These are phyloP conservation scores for Epicoccum sorghinum DNA, from an alignment of 2,329 filamentous ascomycete species.

Conservation along the genomic window DNA sequence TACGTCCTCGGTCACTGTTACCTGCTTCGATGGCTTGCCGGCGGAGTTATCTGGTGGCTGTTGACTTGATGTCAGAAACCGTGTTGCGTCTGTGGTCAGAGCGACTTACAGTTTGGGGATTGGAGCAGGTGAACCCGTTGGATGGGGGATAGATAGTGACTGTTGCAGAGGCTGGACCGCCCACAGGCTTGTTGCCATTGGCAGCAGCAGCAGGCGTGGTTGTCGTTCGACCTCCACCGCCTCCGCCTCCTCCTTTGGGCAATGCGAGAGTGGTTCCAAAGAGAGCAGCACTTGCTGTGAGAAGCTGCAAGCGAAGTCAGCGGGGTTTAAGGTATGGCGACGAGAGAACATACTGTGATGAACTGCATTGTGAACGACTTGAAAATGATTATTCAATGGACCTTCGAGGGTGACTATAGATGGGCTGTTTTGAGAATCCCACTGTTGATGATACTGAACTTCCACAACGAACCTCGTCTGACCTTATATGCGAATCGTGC, in stretches of 20 bases:
- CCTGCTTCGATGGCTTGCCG: no score
- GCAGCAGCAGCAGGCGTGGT: background rate
- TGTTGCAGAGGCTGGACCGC: background rate
- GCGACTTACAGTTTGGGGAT: background rate
- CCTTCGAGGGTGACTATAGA: no score
- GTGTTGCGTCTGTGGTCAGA: background rate
- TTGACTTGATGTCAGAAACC: no score
- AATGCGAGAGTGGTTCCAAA: background rate
- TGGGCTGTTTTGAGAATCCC: no score
- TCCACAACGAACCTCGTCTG: no score
- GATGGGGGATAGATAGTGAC: background rate
- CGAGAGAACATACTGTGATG: background rate
- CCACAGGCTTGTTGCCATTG: background rate
- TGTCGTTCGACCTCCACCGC: background rate
- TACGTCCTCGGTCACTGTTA: background rate
- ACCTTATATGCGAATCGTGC: no score
- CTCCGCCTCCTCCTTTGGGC: background rate
- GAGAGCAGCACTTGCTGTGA: background rate
- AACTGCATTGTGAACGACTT: background rate
- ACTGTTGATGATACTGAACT: no score
- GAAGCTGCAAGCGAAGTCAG: background rate
- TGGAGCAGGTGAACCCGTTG: background rate
- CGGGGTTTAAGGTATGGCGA: background rate
- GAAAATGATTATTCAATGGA: no score
- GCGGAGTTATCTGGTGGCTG: no score